Evolutionary conservation across 1,284 basidiomycete genomes (phyloP).

Genomic region (Ganoderma meredithae): DNA sequence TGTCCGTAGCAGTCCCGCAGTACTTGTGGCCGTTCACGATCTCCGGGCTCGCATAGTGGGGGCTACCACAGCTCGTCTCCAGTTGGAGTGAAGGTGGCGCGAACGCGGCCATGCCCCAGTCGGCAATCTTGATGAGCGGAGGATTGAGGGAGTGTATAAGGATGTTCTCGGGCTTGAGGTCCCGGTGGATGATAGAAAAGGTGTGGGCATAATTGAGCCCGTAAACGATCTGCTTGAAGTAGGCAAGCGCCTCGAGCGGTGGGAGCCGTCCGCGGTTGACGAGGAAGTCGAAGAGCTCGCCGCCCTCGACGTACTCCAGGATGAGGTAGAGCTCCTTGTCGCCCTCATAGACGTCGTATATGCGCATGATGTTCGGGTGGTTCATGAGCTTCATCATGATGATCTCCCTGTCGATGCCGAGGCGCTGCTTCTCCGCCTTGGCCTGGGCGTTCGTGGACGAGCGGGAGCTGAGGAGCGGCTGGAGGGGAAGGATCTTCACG

Average conservation of each 20-base stretch:
- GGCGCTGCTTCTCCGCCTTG: slow-evolving; percentile 88
- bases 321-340: slow-evolving; percentile 93
- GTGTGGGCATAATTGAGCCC: slow-evolving; percentile 98
- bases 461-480: slow-evolving; percentile 82
- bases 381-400: slow-evolving; percentile 99
- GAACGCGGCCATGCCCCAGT: slow-evolving; percentile 99
- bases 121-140: slow-evolving; percentile 95
- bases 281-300: slow-evolving; percentile 98
- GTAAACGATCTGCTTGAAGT: slow-evolving; percentile 97
- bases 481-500: slow-evolving; percentile 96
- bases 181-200: slow-evolving; percentile 98
- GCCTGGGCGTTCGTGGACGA: slow-evolving; percentile 68
- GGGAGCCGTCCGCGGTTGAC: slow-evolving; percentile 89
- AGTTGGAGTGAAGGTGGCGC: slow-evolving; percentile 83
- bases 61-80: slow-evolving; percentile 96
- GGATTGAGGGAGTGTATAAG: slow-evolving; percentile 85
- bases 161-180: slow-evolving; percentile 98
- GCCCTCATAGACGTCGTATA: slow-evolving; percentile 98
- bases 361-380: slow-evolving; percentile 95
- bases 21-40: slow-evolving; percentile 97
- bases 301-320: slow-evolving; percentile 97
- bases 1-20: slow-evolving; percentile 92
- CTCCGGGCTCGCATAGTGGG: slow-evolving; percentile 98
- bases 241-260: slow-evolving; percentile 86
- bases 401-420: slow-evolving; percentile 96